phyloP scores from a whole-genome alignment of 2,329 filamentous ascomycete species.

The Talaromyces verruculosus region DNA sequence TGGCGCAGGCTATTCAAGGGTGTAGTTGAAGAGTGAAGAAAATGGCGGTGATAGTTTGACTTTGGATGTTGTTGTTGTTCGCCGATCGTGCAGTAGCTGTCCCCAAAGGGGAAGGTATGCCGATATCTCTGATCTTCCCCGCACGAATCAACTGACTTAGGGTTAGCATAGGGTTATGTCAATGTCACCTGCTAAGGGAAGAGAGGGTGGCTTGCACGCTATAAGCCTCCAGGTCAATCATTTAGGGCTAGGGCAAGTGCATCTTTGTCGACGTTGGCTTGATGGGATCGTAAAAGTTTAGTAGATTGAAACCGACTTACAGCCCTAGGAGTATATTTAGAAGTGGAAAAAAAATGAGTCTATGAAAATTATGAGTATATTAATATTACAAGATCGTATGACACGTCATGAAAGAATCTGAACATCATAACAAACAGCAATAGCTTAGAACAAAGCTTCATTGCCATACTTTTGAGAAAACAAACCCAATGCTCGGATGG shows the following conservation, averaged over 20 bases:
- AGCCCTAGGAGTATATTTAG: too few relatives aligned
- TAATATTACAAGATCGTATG: neutral
- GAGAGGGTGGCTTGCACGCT: too few relatives aligned
- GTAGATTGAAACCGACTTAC: too few relatives aligned
- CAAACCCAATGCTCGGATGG: conserved; percentile 90
- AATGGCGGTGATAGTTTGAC: neutral
- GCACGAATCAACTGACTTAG: neutral
- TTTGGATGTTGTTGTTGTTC: neutral
- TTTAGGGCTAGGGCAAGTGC: too few relatives aligned
- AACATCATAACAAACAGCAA: neutral
- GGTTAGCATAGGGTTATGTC: neutral
- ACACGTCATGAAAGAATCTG: neutral
- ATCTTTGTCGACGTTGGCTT: too few relatives aligned
- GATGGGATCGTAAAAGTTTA: too few relatives aligned
- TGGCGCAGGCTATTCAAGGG: neutral
- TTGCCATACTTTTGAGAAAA: conserved; percentile 73
- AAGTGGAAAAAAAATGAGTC: too few relatives aligned
- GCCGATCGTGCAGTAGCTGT: neutral
- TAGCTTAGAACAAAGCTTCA: conserved; percentile 50
- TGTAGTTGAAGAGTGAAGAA: neutral
- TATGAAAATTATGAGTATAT: neutral
- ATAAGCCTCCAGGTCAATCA: too few relatives aligned
- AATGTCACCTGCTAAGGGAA: too few relatives aligned
- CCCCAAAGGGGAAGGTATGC: conserved; percentile 12
- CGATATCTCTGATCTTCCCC: conserved; percentile 12